Evolutionary conservation across 2,329 filamentous ascomycete species (phyloP).

Genomic region (Thelonectria rubi): DNA sequence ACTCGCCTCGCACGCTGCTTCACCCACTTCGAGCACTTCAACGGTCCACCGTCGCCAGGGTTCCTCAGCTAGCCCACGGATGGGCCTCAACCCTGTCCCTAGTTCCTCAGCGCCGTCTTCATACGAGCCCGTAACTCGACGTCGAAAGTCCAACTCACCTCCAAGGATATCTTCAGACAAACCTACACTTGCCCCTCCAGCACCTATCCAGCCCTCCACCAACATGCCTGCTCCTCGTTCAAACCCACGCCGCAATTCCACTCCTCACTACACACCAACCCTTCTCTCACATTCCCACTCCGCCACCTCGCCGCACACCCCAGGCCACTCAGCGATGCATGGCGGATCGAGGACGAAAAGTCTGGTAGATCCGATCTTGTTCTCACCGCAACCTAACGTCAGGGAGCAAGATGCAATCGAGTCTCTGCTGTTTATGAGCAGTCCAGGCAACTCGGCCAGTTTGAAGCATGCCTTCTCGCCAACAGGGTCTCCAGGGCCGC

Average conservation of each 20-base stretch:
- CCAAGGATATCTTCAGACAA: conserved; percentile 47
- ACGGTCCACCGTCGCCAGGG: conserved; percentile 61
- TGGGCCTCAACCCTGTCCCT: conserved; percentile 44
- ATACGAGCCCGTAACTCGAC: conserved; percentile 39
- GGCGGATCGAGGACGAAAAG: conserved; percentile 44
- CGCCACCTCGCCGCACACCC: conserved; percentile 56
- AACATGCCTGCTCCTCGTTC: conserved; percentile 44
- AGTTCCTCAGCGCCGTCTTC: conserved; percentile 45
- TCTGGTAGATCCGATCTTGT: conserved; percentile 63
- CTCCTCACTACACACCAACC: conserved; percentile 58
- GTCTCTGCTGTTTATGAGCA: conserved; percentile 83
- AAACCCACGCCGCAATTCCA: conserved; percentile 61
- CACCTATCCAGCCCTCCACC: conserved; percentile 62
- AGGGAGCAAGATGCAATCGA: conserved; percentile 85
- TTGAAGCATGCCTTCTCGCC: conserved; percentile 65
- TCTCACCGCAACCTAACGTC: conserved; percentile 70
- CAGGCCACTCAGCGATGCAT: conserved; percentile 48
- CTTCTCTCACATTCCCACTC: conserved; percentile 61
- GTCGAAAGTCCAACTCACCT: conserved; percentile 50
- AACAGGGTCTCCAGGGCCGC: conserved; percentile 48
- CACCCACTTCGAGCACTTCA: conserved; percentile 67
- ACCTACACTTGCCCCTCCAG: conserved; percentile 61
- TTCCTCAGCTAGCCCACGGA: conserved; percentile 64
- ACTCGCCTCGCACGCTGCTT: conserved; percentile 73
- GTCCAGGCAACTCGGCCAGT: conserved; percentile 75